Base-by-base conservation (phyloP, 371 early-diverging fungal species). In the Fennellomyces sp. region DNA sequence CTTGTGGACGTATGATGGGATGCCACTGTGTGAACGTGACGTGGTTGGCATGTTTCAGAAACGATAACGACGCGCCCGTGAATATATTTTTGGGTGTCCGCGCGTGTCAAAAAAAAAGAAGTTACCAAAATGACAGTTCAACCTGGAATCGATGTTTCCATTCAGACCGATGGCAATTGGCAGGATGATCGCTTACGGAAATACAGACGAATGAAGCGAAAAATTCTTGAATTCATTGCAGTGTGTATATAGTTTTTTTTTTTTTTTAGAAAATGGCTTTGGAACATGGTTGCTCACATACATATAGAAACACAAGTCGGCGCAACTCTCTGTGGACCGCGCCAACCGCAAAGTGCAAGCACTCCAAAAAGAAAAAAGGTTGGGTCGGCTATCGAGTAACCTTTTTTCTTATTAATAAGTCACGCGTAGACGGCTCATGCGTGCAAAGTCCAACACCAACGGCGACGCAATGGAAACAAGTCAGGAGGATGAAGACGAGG, bases 131-230 rank as follows among this genome's bases (percentile, higher is more conserved):
- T 63, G 64, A 58, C 64, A n/a, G 38, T 36, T 30, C 57, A 56
- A 35, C 23, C 31, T 23, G 53, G 50, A 5, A 36, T 52, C 17
- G 64, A 63, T 38, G 56, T 28, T 19, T 26, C 45, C 36, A 50
- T 55, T 57, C 64, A 63, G 29, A 56, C 65, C 29, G 65, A 65
- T 28, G 56, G 31, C 28, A 23, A 47, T 33, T 65, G 58, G 60
- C 36, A 52, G 33, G 60, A 63, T 52, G 60, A 62, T 21, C 54
- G 53, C n/a, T 41, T 55, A 52, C 55, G 63, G 31, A 67, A 63
- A 41, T 55, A 63, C 56, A 49, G 68, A 36, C 52, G 62, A 29
- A 58, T 67, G 63, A 62, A 67, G 33, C 63, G 63, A 36, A 63
- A 63, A 50, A 49, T 65, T 17, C 25, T 65, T 6, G 66, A 65